Base-by-base conservation (phyloP, 2,329 filamentous ascomycete genomes). In the Calonectria ilicicola region DNA sequence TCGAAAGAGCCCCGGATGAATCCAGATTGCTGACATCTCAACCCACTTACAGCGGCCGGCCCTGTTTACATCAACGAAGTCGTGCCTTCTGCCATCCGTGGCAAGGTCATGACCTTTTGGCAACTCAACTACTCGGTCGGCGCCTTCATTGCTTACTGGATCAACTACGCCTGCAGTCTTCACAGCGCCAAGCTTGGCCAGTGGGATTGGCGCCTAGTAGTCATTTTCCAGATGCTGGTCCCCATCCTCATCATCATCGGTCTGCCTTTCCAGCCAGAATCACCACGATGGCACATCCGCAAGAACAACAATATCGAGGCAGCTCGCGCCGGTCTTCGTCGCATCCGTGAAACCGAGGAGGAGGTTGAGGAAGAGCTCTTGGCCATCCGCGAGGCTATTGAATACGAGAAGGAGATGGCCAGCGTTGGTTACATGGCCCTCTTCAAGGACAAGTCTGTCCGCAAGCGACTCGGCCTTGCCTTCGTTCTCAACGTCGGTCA, bases 161-260 rank as follows among this genome's bases (percentile, higher is more conserved):
- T 93, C 80, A 91, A 91, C 81, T 94, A 89, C 76, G 92, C 88
- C 19, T 91, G 90, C 80, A 87, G 87, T 42, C 86, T 90, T 78
- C 84, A 93, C 82, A 84, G 85, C 51, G 77, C 84, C 49, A 84
- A 77, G 49, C 87, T 94, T 6, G 92, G 92, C 46, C 86, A 94
- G 76, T 94, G 92, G 93, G 92, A 94, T 82, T 94, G 92, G 92
- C 90, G 89, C 78, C 89, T 93, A 85, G 91, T 94, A 17, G 90
- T 94, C 74, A 91, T 94, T 74, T 94, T 94, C 86, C 93, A 94
- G 83, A 86, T 93, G 62, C 82, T 94, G n/a, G 87, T 93, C 27
- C 93, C 93, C 1, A 75, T 88, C 64, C 78, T 93, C 71, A 92
- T 94, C 81, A 84, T 93, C 26, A 75, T 83, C 5, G 87, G 92